Evolutionary conservation across 495 filamentous ascomycete species (phyloP).

Genomic region (Neurospora sp.): DNA sequence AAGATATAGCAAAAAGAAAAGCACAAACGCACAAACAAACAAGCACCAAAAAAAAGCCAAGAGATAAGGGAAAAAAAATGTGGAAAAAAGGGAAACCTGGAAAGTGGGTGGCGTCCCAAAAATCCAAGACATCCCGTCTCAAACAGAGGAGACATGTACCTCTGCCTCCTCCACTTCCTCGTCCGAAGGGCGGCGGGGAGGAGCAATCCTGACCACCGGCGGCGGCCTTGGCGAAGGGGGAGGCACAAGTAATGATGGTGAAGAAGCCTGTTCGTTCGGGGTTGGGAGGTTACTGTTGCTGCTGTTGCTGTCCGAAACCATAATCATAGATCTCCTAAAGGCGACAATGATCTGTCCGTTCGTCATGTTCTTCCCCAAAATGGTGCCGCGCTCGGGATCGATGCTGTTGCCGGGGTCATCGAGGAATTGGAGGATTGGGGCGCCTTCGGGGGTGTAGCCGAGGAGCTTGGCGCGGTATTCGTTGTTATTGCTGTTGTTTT

Average conservation of each 20-base stretch:
- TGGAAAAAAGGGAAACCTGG: neutral
- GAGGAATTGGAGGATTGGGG: conserved; percentile 16
- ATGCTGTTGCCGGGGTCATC: conserved; percentile 13
- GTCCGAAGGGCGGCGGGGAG: neutral
- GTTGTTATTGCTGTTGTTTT: conserved; percentile 4
- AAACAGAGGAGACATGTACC: neutral
- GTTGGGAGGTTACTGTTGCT: neutral
- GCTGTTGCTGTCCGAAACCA: neutral
- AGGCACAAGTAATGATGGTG: neutral
- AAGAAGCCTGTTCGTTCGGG: neutral
- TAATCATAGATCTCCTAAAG: conserved; percentile 15
- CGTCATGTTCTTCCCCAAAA: conserved; percentile 9
- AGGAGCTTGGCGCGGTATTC: conserved; percentile 16
- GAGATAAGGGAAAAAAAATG: neutral
- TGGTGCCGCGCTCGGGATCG: conserved; percentile 9
- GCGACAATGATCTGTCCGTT: conserved; percentile 18
- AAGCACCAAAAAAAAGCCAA: neutral
- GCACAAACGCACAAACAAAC: neutral
- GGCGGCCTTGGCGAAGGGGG: neutral
- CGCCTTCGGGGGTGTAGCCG: conserved; percentile 26
- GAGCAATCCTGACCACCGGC: conserved; percentile 11
- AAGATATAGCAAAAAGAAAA: neutral
- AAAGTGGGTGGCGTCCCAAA: neutral
- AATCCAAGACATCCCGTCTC: neutral
- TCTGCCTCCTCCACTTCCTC: neutral